These are phyloP conservation scores for Monosporascus ibericus DNA, from an alignment of 2,329 filamentous ascomycete genomes.

Conservation along the genomic window DNA sequence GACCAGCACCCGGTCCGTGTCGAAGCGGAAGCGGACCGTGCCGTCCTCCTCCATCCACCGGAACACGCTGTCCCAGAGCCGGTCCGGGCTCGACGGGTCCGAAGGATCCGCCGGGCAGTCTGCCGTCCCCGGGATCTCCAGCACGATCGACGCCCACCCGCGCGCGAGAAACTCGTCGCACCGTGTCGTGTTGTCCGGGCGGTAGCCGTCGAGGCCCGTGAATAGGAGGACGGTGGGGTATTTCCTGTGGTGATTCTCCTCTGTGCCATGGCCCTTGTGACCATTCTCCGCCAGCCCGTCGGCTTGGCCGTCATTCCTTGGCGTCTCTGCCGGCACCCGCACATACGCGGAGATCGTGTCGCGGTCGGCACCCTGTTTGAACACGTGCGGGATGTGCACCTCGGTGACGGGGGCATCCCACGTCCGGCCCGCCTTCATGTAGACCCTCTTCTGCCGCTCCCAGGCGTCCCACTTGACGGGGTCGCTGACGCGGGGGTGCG, in stretches of 20 bases:
- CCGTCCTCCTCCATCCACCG: constrained; percentile 46
- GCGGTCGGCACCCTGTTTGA: constrained; percentile 44
- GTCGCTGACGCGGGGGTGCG: constrained; percentile 31
- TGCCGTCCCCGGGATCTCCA: constrained; percentile 61
- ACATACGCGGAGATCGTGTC: constrained; percentile 58
- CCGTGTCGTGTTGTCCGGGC: constrained; percentile 56
- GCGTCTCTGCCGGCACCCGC: constrained; percentile 45
- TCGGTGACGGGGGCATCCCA: constrained; percentile 58
- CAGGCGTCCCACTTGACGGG: constrained; percentile 56
- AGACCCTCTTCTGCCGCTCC: constrained; percentile 57
- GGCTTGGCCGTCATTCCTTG: not conserved
- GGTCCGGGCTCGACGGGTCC: constrained; percentile 54
- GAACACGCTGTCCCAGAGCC: constrained; percentile 56
- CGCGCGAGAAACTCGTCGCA: constrained; percentile 55
- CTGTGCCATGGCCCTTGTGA: not conserved
- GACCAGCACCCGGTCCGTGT: constrained; percentile 50
- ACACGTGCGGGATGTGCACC: constrained; percentile 53
- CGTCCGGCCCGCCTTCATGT: constrained; percentile 47
- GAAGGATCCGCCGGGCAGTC: constrained; percentile 59
- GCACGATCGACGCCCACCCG: constrained; percentile 57
- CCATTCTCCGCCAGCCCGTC: not conserved
- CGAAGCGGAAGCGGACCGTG: constrained; percentile 31
- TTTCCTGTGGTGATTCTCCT: constrained; percentile 9
- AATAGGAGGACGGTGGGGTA: constrained; percentile 49
- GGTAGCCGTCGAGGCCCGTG: constrained; percentile 57